Percentiles rank a stretch among this genome's conserved stretches.
These are phyloP conservation scores for Trypanosoma lewisi DNA, from an alignment of 208 protist genomes.

Conservation along the genomic window DNA sequence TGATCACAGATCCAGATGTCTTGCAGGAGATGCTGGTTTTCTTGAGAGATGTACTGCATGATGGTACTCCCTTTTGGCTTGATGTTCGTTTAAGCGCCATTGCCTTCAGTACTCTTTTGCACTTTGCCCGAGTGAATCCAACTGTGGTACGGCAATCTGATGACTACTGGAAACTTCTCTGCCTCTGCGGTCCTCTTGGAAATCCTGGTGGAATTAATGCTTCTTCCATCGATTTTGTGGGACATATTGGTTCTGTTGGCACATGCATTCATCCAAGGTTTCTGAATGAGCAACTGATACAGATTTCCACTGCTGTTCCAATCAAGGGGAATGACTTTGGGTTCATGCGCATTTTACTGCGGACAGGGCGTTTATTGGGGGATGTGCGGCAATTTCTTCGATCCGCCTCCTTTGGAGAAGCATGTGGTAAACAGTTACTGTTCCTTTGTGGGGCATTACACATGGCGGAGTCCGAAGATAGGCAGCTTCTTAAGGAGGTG, in stretches of 20 bases:
- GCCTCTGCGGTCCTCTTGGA: slow-evolving; percentile 75
- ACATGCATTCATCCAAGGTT: slow-evolving; percentile 37
- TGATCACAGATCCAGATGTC: slow-evolving; percentile 29
- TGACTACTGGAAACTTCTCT: slow-evolving; percentile 63
- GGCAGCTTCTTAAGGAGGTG: slow-evolving; percentile 25
- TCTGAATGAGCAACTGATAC: slow-evolving; percentile 31
- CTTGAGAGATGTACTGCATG: slow-evolving; percentile 64
- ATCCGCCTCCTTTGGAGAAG: slow-evolving; percentile 26
- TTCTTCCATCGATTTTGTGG: slow-evolving; percentile 41
- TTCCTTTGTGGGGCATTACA: slow-evolving; percentile 65
- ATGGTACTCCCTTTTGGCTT: slow-evolving; percentile 85
- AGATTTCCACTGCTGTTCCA: slow-evolving; percentile 13
- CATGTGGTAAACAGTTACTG: slow-evolving; percentile 56
- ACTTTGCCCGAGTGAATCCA: slow-evolving; percentile 54
- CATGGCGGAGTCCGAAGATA: slow-evolving; percentile 16
- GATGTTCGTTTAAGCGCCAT: slow-evolving; percentile 74
- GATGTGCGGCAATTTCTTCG: slow-evolving; percentile 40
- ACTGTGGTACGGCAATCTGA: slow-evolving; percentile 15
- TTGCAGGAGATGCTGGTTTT: slow-evolving; percentile 34
- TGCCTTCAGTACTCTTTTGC: slow-evolving; percentile 56
- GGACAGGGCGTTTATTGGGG: slow-evolving; percentile 11
- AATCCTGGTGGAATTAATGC: slow-evolving; percentile 51
- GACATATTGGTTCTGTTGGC: slow-evolving; percentile 40
- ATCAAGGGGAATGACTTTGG: slow-evolving; percentile 4
- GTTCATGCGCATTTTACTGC: slow-evolving; percentile 21